phyloP scores from a whole-genome alignment of 352 stramenopile species.

The Aphanomyces cochlioides region DNA sequence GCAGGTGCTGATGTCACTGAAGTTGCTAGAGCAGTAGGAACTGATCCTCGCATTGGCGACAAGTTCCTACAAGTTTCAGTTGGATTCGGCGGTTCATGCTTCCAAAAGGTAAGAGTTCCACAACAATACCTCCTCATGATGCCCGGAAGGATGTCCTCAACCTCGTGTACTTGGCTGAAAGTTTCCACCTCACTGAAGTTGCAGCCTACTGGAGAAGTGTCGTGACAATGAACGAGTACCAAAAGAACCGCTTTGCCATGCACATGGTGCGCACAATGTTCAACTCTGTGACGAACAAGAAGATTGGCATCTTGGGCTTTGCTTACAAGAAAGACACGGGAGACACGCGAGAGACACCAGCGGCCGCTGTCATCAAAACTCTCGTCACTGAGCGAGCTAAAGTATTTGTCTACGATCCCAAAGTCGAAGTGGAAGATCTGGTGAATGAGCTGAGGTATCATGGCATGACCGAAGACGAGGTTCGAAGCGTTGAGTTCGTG shows the following conservation, averaged over 20 bases:
- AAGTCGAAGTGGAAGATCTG: slow-evolving; percentile 96
- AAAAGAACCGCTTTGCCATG: slow-evolving; percentile 98
- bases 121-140: too few relatives aligned
- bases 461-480: slow-evolving; percentile 74
- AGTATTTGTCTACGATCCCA: slow-evolving; percentile 97
- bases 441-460: slow-evolving; percentile 78
- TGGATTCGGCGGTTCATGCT: slow-evolving; percentile 98
- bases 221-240: slow-evolving; percentile 99
- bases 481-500: slow-evolving; percentile 40
- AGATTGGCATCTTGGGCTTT: slow-evolving; percentile 99
- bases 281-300: slow-evolving; percentile 99
- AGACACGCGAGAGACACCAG: slow-evolving; percentile 97
- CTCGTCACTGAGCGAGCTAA: slow-evolving; percentile 95
- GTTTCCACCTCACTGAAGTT: slow-evolving; percentile 96
- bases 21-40: slow-evolving; percentile 95
- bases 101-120: slow-evolving; percentile 86
- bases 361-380: slow-evolving; percentile 96
- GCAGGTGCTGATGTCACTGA: slow-evolving; percentile 95
- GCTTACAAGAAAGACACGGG: slow-evolving; percentile 99
- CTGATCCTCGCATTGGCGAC: slow-evolving; percentile 96
- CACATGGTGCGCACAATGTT: slow-evolving; percentile 99
- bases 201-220: slow-evolving; percentile 99
- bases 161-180: slow-evolving; percentile 98
- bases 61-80: slow-evolving; percentile 98
- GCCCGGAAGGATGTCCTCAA: slow-evolving; percentile 95